Conservation (phyloP, 139 green algal species). For the Desmodesmus armatus region DNA sequence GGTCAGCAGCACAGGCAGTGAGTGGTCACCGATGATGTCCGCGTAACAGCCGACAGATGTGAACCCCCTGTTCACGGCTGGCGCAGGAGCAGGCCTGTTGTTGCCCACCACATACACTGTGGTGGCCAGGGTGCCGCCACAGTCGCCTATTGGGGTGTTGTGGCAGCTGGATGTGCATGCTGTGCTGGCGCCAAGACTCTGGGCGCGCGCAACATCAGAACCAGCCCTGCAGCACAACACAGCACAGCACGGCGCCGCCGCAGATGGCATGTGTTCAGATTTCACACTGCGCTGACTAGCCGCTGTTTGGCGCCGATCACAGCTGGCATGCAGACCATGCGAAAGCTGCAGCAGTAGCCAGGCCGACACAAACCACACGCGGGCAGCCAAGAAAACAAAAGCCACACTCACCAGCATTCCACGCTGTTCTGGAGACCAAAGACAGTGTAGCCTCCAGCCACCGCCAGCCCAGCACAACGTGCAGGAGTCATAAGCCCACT, state of each 20-base stretch:
- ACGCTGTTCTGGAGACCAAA: neutral
- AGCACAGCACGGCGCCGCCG: too few relatives aligned
- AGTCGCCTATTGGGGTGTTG: neutral
- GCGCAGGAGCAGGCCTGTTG: too few relatives aligned
- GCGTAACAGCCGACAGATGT: too few relatives aligned
- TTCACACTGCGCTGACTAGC: neutral
- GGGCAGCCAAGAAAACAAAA: neutral
- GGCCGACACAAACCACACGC: neutral
- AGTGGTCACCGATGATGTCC: too few relatives aligned
- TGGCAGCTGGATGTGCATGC: neutral
- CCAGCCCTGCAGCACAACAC: neutral
- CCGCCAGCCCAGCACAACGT: neutral
- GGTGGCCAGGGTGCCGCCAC: neutral
- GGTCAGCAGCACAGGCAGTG: too few relatives aligned
- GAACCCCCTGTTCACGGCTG: too few relatives aligned
- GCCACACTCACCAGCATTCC: slow-evolving; percentile 7
- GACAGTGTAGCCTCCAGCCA: neutral
- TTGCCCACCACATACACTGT: too few relatives aligned
- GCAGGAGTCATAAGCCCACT: neutral
- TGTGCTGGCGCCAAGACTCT: neutral
- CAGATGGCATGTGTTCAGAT: neutral
- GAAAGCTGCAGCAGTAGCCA: neutral
- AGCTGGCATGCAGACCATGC: neutral
- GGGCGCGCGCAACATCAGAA: neutral
- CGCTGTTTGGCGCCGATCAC: too few relatives aligned